Conservation (phyloP, 257 asterid species). For the Ocimum tenuiflorum region DNA sequence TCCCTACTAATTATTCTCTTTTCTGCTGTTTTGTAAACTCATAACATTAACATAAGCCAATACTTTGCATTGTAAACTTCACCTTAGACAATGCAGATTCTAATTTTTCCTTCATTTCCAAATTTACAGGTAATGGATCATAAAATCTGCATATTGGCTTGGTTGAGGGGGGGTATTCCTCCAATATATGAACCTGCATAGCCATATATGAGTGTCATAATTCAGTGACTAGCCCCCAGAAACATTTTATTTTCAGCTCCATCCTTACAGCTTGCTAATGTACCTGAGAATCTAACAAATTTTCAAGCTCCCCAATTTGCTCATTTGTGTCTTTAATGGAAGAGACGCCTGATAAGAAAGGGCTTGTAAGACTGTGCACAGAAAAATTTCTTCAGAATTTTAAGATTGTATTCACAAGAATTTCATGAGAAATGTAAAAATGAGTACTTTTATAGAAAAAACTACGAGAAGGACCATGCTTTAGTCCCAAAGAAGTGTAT, state of each 20-base stretch:
- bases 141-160: slow-evolving; percentile 46
- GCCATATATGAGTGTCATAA: slow-evolving; percentile 8
- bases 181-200: slow-evolving; percentile 48
- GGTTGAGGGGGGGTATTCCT: slow-evolving; percentile 34
- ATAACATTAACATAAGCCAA: not conserved
- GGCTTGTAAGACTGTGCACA: slow-evolving; percentile 13
- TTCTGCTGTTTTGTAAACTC: not conserved
- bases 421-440: not conserved
- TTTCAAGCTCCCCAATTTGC: slow-evolving; percentile 63
- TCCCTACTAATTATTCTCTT: not conserved
- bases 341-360: slow-evolving; percentile 40
- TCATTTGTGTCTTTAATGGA: slow-evolving; percentile 34
- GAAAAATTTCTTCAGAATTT: not conserved
- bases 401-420: not conserved
- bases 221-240: not conserved
- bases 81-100: slow-evolving; percentile 54
- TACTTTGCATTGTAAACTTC: slow-evolving; percentile 1
- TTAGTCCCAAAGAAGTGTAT: not conserved
- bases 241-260: not conserved
- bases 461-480: not conserved
- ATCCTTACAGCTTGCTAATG: not conserved
- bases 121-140: slow-evolving; percentile 37
- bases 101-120: slow-evolving; percentile 43
- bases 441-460: slow-evolving; percentile 1
- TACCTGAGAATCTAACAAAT: slow-evolving; percentile 74